Evolutionary conservation across 495 filamentous ascomycete species (phyloP), one percentile per base, ranked within the genome.

Genomic region (Astrothelium macrocarpum): DNA sequence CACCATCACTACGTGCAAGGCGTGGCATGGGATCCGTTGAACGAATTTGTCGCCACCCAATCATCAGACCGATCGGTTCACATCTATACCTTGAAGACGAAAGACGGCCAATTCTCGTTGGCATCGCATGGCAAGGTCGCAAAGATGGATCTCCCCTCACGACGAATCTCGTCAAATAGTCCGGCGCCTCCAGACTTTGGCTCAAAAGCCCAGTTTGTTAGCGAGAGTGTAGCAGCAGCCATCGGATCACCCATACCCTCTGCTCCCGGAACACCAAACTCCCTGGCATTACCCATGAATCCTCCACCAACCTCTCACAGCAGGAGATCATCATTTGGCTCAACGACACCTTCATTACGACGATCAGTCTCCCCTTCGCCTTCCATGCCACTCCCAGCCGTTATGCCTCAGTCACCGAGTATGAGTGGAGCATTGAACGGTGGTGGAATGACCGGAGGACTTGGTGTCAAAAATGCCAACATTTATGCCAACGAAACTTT

Each of bases 1-100:
- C 94, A 99, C 77, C 96, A 93, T 70, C 94, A 99, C 74, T 99
- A 97, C 70, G 94, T 99, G 23, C 94, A 99, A 77, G 94, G 94
- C 39, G 94, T 99, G 20, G 91, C 95, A 1, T 99, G 94, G 94
- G 94, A 99, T 76, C 94, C 94, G 36, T 77, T 96, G 32, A 99
- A 99, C 74, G 94, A 99, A 78, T 99, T 89, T 73, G 89, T 99
- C 53, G 94, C 95, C 25, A 99, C 94, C 25, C 94, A 99, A 73
- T 97, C 94, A 1, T 99, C 94, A 0, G 94, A 99, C 76, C 87
- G 94, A 70, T 96, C 94, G 1, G 93, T 97, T 23, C 94, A 99
- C 75, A 93, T 99, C 67, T 97, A 97, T 76, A 91, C 85, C 16
- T 77, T 99, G 66, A 95, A 90, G 76, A 96, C 90, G 4, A 97